Percentiles rank a stretch among this genome's conserved stretches.
phyloP scores from a whole-genome alignment of 768 basidiomycete species.

The Phallus indusiatus region DNA sequence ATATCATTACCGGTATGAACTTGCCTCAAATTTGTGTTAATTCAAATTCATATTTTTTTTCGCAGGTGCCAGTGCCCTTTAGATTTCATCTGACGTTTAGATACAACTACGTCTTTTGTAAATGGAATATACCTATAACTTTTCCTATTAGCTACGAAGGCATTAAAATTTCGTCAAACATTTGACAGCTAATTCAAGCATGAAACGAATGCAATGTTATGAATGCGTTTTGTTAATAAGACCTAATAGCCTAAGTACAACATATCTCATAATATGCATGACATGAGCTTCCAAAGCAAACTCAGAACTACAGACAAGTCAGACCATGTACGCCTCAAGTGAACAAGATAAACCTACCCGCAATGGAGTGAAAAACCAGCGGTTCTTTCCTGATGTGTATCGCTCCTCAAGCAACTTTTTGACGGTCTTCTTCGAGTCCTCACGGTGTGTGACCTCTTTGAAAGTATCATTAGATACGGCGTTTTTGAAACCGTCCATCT shows the following conservation, averaged over 20 bases:
- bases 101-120: not conserved
- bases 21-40: not conserved
- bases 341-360: conserved; percentile 38
- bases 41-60: not conserved
- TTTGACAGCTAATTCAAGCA: too few relatives aligned
- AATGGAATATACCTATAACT: not conserved
- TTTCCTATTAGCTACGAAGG: not conserved
- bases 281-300: not conserved
- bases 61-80: conserved; percentile 7
- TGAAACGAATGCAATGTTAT: not conserved
- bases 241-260: conserved; percentile 2
- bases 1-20: conserved; percentile 77
- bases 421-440: conserved; percentile 90
- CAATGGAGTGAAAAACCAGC: conserved; percentile 91
- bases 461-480: conserved; percentile 79
- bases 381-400: conserved; percentile 90
- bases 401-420: conserved; percentile 97
- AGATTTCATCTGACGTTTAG: not conserved
- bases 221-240: not conserved
- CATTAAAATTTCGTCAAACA: too few relatives aligned
- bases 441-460: conserved; percentile 94
- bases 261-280: conserved; percentile 8
- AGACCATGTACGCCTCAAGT: not conserved
- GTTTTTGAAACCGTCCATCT: conserved; percentile 91
- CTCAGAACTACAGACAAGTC: conserved; percentile 10